phyloP scores from a whole-genome alignment of 2,329 filamentous ascomycete genomes.

The Fusarium caatingaense region DNA sequence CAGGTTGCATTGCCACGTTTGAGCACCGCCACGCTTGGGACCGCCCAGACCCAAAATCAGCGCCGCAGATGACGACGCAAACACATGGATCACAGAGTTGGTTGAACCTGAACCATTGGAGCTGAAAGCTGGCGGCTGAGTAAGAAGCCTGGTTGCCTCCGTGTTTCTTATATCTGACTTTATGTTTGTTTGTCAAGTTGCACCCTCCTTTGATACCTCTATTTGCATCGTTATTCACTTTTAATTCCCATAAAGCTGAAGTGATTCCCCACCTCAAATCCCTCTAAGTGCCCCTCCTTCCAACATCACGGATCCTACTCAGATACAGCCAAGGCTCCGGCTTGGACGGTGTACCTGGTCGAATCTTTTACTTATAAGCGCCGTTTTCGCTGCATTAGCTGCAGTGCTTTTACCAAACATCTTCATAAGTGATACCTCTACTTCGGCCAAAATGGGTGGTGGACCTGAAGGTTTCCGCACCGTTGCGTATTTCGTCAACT shows the following conservation, averaged over 20 bases:
- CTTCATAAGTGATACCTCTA: background rate
- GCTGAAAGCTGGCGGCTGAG: slow-evolving; percentile 32
- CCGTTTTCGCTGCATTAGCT: slow-evolving; percentile 6
- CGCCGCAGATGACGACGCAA: slow-evolving; percentile 40
- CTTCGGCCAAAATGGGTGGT: slow-evolving; percentile 54
- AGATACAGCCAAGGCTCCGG: slow-evolving; percentile 18
- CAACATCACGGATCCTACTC: slow-evolving; percentile 39
- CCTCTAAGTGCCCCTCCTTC: slow-evolving; percentile 33
- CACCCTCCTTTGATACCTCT: background rate
- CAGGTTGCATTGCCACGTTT: slow-evolving; percentile 31
- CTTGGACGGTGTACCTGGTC: slow-evolving; percentile 20
- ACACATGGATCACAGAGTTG: slow-evolving; percentile 20
- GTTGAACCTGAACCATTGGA: slow-evolving; percentile 1
- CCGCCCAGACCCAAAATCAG: slow-evolving; percentile 25
- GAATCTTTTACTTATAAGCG: slow-evolving; percentile 20
- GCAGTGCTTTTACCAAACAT: slow-evolving; percentile 27
- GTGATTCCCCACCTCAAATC: slow-evolving; percentile 29
- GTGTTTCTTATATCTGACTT: slow-evolving; percentile 24
- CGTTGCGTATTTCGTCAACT: slow-evolving; percentile 81
- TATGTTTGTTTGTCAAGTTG: background rate
- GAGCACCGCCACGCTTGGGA: slow-evolving; percentile 36
- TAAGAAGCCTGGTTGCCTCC: slow-evolving; percentile 36
- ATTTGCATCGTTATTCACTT: background rate
- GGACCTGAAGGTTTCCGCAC: slow-evolving; percentile 68
- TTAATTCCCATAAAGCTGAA: slow-evolving; percentile 7